Evolutionary conservation across 1,284 basidiomycete genomes (phyloP), one percentile per base, ranked within the genome.

Genomic region (Ceratobasidium sp.): DNA sequence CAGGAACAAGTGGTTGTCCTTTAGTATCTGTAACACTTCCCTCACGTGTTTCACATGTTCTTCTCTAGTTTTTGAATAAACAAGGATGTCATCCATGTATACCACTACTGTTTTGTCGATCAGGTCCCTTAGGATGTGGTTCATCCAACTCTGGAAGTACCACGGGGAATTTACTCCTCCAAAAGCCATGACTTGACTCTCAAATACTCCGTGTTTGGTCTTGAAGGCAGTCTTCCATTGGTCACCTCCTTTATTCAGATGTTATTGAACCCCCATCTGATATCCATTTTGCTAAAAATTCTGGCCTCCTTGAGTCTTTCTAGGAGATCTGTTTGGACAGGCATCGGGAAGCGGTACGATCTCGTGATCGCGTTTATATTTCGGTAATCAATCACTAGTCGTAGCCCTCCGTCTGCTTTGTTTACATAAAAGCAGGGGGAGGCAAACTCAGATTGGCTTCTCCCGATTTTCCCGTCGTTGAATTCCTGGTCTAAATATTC

Each of bases 211-310:
- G 12, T 55, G 55, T 39, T 55, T 56, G 1, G 70, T 80, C 28
- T 40, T 28, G 42, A 80, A 80, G 1, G 56, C 79, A 28, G 71
- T 78, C 64, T 78, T 78, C 77, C 79, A 80, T 71, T 79, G 55
- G 39, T 77, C 68, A 63, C 78, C 71, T 46, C 69, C 40, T 42
- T 68, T 13, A 78, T 75, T 39, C 70, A 26, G 60, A 78, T 64
- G 40, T 78, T 72, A 51, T 72, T 72, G 61, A 55, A 78, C 5
- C 77, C 77, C 56, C 49, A 51, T 53, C 39, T 23, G 26, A 78
- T 23, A 42, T 78, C 77, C 23, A 78, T 26, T 28, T 72, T 67
- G 40, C 56, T 75, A 33, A 78, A 78, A 26, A 73, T 40, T 39
- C 66, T 67, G 26, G 69, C 77, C 2, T 66, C 55, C 42, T 56